Base-by-base conservation (phyloP, 2,329 filamentous ascomycete species). In the Talaromyces piceae region DNA sequence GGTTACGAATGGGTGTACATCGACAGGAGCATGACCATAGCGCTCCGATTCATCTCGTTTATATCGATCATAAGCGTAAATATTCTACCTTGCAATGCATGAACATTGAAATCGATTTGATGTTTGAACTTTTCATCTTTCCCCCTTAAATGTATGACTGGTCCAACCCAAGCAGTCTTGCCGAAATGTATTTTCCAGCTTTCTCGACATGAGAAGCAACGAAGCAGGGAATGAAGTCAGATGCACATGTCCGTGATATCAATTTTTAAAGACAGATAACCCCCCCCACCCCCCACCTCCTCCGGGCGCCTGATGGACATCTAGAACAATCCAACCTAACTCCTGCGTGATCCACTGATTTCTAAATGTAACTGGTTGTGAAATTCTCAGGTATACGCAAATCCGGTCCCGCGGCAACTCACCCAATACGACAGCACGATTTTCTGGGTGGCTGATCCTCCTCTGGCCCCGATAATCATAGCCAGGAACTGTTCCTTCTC, bases 391-490 rank as follows among this genome's bases (percentile, higher is more conserved):
- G 62, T 58, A 59, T 72, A 72, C 49, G 67, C 67, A 57, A 71
- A 72, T 6, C 64, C 64, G 49, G 65, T 62, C 2, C 72, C 72
- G 20, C 70, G 67, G 54, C 71, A 74, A 50, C 67, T 66, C 20
- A 74, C 55, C 72, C 72, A 75, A 51, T 74, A 73, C 2, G 66
- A 57, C 26, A 66, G 68, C 16, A 70, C 66, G 51, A 72, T 53
- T 30, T 70, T 63, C 47, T 64, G 61, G 4, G 72, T 73, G 28
- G 64, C 65, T 43, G 66, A 61, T 22, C 63, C 62, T 37, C 71
- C 71, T 48, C 72, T 61, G 23, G 70, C 64, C 39, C 62, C 59
- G 20, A 70, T 56, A 4, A 74, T 56, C 20, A 68, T 67, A 4
- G 67, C 63, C 47, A 74, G 52, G 52, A 75, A 73, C 22, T 68